These are phyloP conservation scores for Pyronema domesticum DNA, from an alignment of 495 filamentous ascomycete genomes.

Conservation along the genomic window DNA sequence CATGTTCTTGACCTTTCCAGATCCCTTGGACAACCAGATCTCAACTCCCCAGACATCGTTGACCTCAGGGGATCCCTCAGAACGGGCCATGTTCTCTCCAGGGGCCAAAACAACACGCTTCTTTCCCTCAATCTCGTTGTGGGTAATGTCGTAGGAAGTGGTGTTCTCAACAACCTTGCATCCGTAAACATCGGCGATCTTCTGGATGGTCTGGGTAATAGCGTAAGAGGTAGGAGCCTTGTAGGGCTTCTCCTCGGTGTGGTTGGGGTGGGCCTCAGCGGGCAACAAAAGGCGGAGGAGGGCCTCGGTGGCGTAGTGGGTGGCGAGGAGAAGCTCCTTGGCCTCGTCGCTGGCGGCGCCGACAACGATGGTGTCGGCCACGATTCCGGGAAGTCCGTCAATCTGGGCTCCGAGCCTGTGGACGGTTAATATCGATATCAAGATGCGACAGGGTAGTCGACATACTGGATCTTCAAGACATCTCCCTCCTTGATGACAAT, in stretches of 20 bases:
- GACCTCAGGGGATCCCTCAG: conserved; percentile 75
- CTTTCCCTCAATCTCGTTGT: conserved; percentile 91
- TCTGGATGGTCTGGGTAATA: conserved; percentile 74
- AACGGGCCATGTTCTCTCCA: conserved; percentile 63
- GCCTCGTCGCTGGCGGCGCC: conserved; percentile 35
- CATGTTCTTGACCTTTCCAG: conserved; percentile 82
- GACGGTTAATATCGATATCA: conserved; percentile 4
- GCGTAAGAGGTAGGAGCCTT: conserved; percentile 65
- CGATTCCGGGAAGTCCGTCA: conserved; percentile 89
- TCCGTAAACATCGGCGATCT: conserved; percentile 76
- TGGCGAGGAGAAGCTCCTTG: conserved; percentile 78
- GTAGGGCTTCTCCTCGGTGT: conserved; percentile 58
- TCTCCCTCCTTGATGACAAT: conserved; percentile 65
- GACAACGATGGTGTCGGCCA: conserved; percentile 79
- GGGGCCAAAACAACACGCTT: conserved; percentile 96
- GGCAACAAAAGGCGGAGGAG: conserved; percentile 80
- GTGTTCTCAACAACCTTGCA: conserved; percentile 93
- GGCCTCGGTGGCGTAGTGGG: conserved; percentile 88
- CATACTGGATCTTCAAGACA: conserved; percentile 69
- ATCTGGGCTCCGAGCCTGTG: conserved; percentile 72
- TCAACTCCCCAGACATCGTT: conserved; percentile 98
- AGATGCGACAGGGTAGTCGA: neutral
- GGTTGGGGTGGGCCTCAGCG: conserved; percentile 58
- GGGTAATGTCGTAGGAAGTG: conserved; percentile 85
- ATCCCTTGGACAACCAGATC: conserved; percentile 75